Conservation (phyloP, 1,284 basidiomycete species). For the Inonotus hispidus region DNA sequence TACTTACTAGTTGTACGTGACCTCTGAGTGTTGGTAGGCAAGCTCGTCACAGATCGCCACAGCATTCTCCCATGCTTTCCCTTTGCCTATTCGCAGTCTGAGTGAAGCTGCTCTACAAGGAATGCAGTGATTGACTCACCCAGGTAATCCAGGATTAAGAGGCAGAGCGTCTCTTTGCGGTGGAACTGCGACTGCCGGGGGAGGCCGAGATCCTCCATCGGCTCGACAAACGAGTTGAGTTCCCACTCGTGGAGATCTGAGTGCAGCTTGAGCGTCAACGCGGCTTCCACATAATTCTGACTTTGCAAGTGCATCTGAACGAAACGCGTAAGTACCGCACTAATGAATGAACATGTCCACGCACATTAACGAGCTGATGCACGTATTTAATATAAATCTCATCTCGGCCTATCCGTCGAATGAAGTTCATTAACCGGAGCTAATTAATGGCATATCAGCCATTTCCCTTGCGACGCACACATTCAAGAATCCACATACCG, state of each 20-base stretch:
- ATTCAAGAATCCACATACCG: conserved; percentile 39
- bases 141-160: conserved; percentile 83
- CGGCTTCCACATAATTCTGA: conserved; percentile 90
- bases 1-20: conserved; percentile 86
- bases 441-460: conserved; percentile 25
- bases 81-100: conserved; percentile 57
- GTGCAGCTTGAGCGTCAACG: conserved; percentile 87
- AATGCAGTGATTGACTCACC: conserved; percentile 38
- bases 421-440: conserved; percentile 90
- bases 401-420: conserved; percentile 78
- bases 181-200: conserved; percentile 93
- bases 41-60: conserved; percentile 92
- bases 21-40: conserved; percentile 75
- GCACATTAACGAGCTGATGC: conserved; percentile 86
- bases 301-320: conserved; percentile 76
- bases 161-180: conserved; percentile 85
- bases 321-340: conserved; percentile 16
- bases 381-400: conserved; percentile 94
- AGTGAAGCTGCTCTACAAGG: background rate
- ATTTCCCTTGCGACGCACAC: background rate
- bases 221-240: conserved; percentile 70
- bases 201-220: conserved; percentile 81
- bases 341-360: conserved; percentile 23
- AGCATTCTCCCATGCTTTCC: conserved; percentile 94
- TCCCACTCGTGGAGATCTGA: conserved; percentile 93